Conservation (phyloP, 2,329 filamentous ascomycete genomes). For the Beauveria rudraprayagi region DNA sequence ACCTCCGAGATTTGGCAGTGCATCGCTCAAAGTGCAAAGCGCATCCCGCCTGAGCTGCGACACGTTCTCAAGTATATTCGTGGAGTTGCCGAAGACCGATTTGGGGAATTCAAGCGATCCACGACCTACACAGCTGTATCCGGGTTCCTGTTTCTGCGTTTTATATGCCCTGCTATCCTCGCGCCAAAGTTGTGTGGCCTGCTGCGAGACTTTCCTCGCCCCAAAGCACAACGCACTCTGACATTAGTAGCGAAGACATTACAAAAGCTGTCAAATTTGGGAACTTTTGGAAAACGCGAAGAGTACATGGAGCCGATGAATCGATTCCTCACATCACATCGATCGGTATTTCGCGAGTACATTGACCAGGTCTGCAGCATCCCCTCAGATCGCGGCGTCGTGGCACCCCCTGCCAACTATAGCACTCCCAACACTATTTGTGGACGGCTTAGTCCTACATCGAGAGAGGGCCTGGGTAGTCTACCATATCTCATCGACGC, state of each 20-base stretch:
- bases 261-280: slow-evolving; percentile 84
- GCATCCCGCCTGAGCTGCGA: slow-evolving; percentile 73
- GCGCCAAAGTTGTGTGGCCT: slow-evolving; percentile 92
- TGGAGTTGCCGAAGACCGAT: slow-evolving; percentile 87
- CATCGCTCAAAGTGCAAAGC: slow-evolving; percentile 65
- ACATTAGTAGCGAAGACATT: slow-evolving; percentile 89
- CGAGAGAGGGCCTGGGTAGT: slow-evolving; percentile 85
- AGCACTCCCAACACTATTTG: slow-evolving; percentile 89
- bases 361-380: slow-evolving; percentile 83
- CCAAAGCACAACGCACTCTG: slow-evolving; percentile 75
- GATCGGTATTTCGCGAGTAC: slow-evolving; percentile 75
- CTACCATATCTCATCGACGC: slow-evolving; percentile 90
- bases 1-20: slow-evolving; percentile 81
- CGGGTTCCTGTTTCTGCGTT: slow-evolving; percentile 87
- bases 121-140: slow-evolving; percentile 92
- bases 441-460: slow-evolving; percentile 67
- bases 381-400: slow-evolving; percentile 58
- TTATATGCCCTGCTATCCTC: slow-evolving; percentile 92
- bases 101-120: slow-evolving; percentile 83
- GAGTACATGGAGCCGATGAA: slow-evolving; percentile 99
- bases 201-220: slow-evolving; percentile 71
- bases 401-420: slow-evolving; percentile 71
- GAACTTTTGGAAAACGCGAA: slow-evolving; percentile 87
- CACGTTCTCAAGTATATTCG: slow-evolving; percentile 85
- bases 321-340: slow-evolving; percentile 66